Evolutionary conservation across 768 basidiomycete genomes (phyloP).

Genomic region (Hortiboletus campestris): DNA sequence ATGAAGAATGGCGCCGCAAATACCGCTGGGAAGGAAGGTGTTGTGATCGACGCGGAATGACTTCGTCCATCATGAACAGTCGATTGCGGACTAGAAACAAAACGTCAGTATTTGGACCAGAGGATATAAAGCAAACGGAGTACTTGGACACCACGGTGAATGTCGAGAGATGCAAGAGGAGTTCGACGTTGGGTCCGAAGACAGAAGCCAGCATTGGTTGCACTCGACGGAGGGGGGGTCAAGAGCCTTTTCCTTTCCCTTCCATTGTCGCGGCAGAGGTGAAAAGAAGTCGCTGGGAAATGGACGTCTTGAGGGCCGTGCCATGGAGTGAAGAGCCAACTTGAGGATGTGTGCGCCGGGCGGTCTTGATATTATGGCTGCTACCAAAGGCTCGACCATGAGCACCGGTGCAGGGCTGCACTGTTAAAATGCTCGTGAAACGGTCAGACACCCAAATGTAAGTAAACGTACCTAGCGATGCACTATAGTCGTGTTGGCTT

Average conservation of each 20-base stretch:
- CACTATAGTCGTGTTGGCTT: not conserved
- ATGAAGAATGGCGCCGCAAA: constrained; percentile 23
- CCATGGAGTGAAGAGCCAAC: constrained; percentile 30
- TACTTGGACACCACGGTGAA: constrained; percentile 50
- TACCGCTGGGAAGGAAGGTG: constrained; percentile 14
- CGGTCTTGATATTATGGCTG: constrained; percentile 45
- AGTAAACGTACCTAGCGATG: constrained; percentile 12
- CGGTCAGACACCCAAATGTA: not conserved
- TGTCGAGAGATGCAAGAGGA: constrained; percentile 49
- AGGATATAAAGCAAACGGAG: constrained; percentile 4
- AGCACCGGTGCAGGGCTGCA: constrained; percentile 26
- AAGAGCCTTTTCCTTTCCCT: constrained; percentile 51
- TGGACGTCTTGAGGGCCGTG: constrained; percentile 29
- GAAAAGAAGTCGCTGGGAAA: constrained; percentile 53
- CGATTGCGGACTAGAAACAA: constrained; percentile 32
- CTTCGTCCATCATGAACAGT: constrained; percentile 37
- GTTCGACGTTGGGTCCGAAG: constrained; percentile 17
- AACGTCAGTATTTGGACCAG: constrained; percentile 5
- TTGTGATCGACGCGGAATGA: constrained; percentile 28
- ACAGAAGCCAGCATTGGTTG: constrained; percentile 22
- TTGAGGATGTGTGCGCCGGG: constrained; percentile 27
- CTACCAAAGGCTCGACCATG: constrained; percentile 66
- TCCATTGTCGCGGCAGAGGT: constrained; percentile 48
- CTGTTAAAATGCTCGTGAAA: not conserved
- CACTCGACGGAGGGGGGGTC: constrained; percentile 29